phyloP scores from a whole-genome alignment of 1,139 yeast species.

The Lodderomyces margitis region DNA sequence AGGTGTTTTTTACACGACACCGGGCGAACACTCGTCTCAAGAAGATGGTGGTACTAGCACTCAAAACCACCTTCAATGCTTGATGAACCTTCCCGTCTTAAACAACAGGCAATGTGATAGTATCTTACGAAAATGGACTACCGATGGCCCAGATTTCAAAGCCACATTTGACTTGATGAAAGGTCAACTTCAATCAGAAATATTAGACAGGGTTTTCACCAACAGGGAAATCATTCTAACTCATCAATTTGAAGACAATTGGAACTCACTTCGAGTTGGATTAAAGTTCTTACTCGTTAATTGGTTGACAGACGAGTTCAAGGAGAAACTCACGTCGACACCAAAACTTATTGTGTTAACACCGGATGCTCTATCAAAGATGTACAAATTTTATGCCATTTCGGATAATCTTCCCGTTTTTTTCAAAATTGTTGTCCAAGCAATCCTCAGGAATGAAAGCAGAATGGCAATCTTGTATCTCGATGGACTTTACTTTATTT shows the following conservation, averaged over 20 bases:
- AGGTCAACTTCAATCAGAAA: constrained; percentile 23
- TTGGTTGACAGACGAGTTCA: constrained; percentile 43
- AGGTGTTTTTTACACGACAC: constrained; percentile 64
- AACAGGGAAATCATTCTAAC: constrained; percentile 17
- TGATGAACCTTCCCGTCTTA: constrained; percentile 54
- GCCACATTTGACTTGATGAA: constrained; percentile 29
- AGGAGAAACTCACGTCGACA: constrained; percentile 28
- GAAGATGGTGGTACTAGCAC: constrained; percentile 14
- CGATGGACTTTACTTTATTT: constrained; percentile 39
- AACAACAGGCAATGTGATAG: constrained; percentile 52
- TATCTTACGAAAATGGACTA: constrained; percentile 43
- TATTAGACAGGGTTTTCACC: constrained; percentile 23
- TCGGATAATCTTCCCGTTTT: constrained; percentile 42
- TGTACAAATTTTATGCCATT: constrained; percentile 33
- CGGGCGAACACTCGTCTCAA: constrained; percentile 16
- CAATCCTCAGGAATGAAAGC: constrained; percentile 40
- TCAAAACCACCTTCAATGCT: constrained; percentile 44
- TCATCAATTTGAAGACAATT: constrained; percentile 9
- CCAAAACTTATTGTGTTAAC: constrained; percentile 39
- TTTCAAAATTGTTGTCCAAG: constrained; percentile 38
- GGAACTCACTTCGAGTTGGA: constrained; percentile 29
- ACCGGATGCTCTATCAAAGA: constrained; percentile 29
- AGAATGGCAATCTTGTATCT: constrained; percentile 41
- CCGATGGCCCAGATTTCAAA: constrained; percentile 32
- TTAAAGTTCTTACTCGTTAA: constrained; percentile 42